Base-by-base conservation (phyloP, 208 protist genomes). In the Leishmania gerbilli region DNA sequence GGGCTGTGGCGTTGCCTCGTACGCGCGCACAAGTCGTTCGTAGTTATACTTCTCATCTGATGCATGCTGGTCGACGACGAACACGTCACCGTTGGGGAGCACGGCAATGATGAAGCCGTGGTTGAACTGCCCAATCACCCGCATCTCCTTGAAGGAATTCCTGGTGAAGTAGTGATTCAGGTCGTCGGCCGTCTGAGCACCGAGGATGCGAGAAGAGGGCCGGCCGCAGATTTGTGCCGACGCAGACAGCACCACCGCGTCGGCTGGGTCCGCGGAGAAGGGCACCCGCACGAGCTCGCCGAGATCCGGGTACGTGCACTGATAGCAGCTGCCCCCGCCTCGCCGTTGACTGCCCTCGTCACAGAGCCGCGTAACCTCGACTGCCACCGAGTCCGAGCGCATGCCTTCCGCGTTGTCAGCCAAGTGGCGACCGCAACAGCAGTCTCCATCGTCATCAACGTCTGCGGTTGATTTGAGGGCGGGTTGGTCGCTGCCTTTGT, bases 41-140 rank as follows among this genome's bases (percentile, higher is more conserved):
- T 97, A 99, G 81, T 98, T 98, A 82, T 88, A 97, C 85, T 98
- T 99, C 76, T 99, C 98, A 79, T 99, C 98, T 2, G 96, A 95
- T 15, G 98, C 98, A 85, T 99, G 98, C 85, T 99, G 98, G 80
- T 99, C 98, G 67, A 99, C 92, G 60, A 99, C 93, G 79, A 98
- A 98, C 21, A 99, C 76, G 74, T 98, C 94, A 49, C 76, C 74
- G 67, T 95, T 86, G 6, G 80, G 81, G 58, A 97, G 79, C 4
- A 80, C 74, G 21, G 94, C 87, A 58, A 99, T 82, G 81, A 99
- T 99, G 87, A 99, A 99, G 76, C 97, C 96, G 79, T 97, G 90
- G 85, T 99, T 99, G 84, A 99, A 99, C 88, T 99, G 97, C 1
- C 97, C 97, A 58, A 98, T 85, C 72, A 99, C 85, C 49, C 81